Evolutionary conservation across 2,329 filamentous ascomycete species (phyloP).

Genomic region (Aspergillus neoniger): DNA sequence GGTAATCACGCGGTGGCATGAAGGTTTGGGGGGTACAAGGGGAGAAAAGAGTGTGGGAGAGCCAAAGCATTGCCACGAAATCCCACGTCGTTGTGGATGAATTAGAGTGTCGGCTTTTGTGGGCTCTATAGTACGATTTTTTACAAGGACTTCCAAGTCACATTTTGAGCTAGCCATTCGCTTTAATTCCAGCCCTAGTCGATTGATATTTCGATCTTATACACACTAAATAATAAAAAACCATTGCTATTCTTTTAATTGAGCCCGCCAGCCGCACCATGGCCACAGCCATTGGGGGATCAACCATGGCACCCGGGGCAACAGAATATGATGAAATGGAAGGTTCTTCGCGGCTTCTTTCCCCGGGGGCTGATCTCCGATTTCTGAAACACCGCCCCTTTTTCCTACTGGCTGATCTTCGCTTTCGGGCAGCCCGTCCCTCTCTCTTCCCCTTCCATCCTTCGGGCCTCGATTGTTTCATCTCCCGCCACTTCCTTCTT

Average conservation of each 20-base stretch:
- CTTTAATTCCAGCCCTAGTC: too few species aligned
- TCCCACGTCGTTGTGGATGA: neutral
- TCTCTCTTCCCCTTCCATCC: neutral
- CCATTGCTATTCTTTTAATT: too few species aligned
- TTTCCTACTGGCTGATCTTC: slow-evolving; percentile 5
- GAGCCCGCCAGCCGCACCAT: neutral
- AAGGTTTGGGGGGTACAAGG: neutral
- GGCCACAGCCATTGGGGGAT: neutral
- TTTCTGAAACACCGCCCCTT: slow-evolving; percentile 16
- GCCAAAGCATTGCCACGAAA: neutral
- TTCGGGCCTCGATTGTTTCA: slow-evolving; percentile 17
- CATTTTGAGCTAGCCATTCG: too few species aligned
- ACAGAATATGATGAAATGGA: slow-evolving; percentile 5
- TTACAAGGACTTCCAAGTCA: too few species aligned
- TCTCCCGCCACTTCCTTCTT: slow-evolving; percentile 18
- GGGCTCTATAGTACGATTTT: too few species aligned
- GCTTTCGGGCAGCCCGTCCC: slow-evolving; percentile 6
- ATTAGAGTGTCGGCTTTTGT: too few species aligned
- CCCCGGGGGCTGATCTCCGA: slow-evolving; percentile 20
- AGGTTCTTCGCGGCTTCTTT: slow-evolving; percentile 19
- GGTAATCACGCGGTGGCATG: too few species aligned
- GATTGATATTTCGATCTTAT: too few species aligned
- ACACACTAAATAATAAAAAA: too few species aligned
- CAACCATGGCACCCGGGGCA: neutral
- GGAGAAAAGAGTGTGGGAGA: neutral